Evolutionary conservation across 1,139 yeast genomes (phyloP), one percentile per base, ranked within the genome.

Genomic region (Taphrina sp.): DNA sequence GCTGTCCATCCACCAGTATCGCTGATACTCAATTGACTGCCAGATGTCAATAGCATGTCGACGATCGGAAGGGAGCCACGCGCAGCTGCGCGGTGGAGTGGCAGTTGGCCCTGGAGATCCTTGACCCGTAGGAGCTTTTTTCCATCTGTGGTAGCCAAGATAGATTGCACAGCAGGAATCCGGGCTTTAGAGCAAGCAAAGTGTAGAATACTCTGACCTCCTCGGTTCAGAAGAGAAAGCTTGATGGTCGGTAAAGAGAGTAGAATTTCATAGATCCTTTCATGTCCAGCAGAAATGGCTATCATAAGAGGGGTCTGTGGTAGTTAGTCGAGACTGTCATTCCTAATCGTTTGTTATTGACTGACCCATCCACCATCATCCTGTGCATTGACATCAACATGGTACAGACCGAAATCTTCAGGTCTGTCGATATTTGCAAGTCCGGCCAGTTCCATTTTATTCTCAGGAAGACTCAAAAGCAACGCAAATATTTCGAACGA

Each of bases 1-100:
- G 95, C 82, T 0, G 95, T 85, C 90, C 94, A 87, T 0, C 95
- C 95, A 52, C 77, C 76, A 17, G 64, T 64, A 66, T 90, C 97
- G 39, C 78, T 76, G 3, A 81, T 75, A 65, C 88, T 86, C 24
- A 89, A 66, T 17, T 87, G 85, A 2, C 83, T 80, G 54, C 77
- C 77, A 10, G 79, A 78, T 5, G 74, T 71, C n/a, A 76, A 73
- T 2, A 79, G 76, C 31, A 76, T 66, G 54, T 74, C 71, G 23
- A 81, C 76, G 17, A 85, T 68, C 1, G 79, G 79, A 28, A 73
- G 67, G 1, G 84, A 78, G 4, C 96, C 96, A 37, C 77, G 75
- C 0, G 95, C 78, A 0, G 92, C 88, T 0, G 98, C 97, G 47
- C 96, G 75, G 63, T 85, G 95, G 29, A 90, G 67, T 3, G 95